Base-by-base conservation (phyloP, 495 filamentous ascomycete genomes). In the Hypoxylon fragiforme region DNA sequence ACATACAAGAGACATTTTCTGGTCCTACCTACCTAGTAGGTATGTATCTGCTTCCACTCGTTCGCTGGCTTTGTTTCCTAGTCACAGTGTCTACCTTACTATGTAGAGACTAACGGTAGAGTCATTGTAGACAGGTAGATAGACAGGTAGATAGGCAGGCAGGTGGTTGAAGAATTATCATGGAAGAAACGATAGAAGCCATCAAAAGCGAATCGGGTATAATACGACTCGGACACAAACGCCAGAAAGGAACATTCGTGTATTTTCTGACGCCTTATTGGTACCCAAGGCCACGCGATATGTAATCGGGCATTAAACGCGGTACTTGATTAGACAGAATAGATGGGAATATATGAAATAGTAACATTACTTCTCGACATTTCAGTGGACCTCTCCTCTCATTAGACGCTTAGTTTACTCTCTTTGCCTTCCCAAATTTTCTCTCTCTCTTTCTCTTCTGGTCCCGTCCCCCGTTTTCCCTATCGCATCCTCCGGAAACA, bases 231-330 rank as follows among this genome's bases (percentile, higher is more conserved):
- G 40, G 41, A 61, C 20, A 51, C 21, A 44, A 41, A 19, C 50
- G 36, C 34, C 26, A 30, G 8, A 13, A 36, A 24, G 13, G 45
- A 14, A 35, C 36, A 60, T 30, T 45, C 24, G 19, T 47, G 5
- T 19, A 53, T 47, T 52, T 48, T 21, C 28, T 44, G 45, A 30
- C 54, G 45, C 54, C 45, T 40, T 50, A 58, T 63, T 63, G 60
- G 60, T 59, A 63, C 60, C 60, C 54, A 63, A 63, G 48, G 54
- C 48, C 51, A 30, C 34, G 48, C 55, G 16, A 36, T 53, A 50
- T 46, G 48, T 35, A 54, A 58, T 63, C 45, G 54, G 60, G 60
- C 54, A 63, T 63, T 49, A 63, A 63, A 50, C 40, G 16, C 30
- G 30, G 35, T 32, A 50, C 44, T 38, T 41, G 37, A 53, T 52